Percentiles rank a stretch among this genome's conserved stretches.
These are phyloP conservation scores for Echium plantagineum DNA, from an alignment of 257 asterid species.

Conservation along the genomic window DNA sequence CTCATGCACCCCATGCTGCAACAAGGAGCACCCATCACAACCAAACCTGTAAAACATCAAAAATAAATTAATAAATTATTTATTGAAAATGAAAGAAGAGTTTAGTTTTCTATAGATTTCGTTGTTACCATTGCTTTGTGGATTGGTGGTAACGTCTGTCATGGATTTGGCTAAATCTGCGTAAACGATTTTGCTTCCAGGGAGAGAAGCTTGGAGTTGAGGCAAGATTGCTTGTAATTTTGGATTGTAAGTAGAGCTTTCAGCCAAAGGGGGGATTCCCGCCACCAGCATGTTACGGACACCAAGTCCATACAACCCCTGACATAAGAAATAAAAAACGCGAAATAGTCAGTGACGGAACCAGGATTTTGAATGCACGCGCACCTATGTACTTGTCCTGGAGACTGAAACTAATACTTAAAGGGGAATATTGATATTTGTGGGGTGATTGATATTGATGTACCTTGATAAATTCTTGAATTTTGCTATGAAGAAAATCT, in stretches of 20 bases:
- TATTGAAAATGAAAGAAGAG: background rate
- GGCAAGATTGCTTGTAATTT: slow-evolving; percentile 12
- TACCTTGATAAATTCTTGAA: slow-evolving; percentile 15
- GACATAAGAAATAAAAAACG: background rate
- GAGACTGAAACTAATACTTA: background rate
- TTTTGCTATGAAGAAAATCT: slow-evolving; percentile 11
- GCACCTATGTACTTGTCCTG: background rate
- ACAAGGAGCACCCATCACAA: slow-evolving; percentile 7
- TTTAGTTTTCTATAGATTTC: background rate
- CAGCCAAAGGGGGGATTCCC: slow-evolving; percentile 22
- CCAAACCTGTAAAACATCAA: slow-evolving; percentile 2
- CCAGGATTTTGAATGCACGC: background rate
- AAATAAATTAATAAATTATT: background rate
- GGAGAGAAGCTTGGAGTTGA: slow-evolving; percentile 12
- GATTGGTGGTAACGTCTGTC: slow-evolving; percentile 6
- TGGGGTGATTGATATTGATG: background rate
- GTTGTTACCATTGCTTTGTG: slow-evolving; percentile 15
- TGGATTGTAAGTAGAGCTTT: slow-evolving; percentile 10
- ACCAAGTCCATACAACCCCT: slow-evolving; percentile 12
- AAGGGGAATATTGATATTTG: background rate
- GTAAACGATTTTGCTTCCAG: slow-evolving; percentile 19
- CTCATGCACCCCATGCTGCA: slow-evolving; percentile 8
- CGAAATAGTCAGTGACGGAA: background rate
- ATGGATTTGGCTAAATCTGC: slow-evolving; percentile 17
- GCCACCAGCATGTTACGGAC: slow-evolving; percentile 16